Evolutionary conservation across 805 yeast species (phyloP), one percentile per base, ranked within the genome.

Genomic region (Candida incommunis): DNA sequence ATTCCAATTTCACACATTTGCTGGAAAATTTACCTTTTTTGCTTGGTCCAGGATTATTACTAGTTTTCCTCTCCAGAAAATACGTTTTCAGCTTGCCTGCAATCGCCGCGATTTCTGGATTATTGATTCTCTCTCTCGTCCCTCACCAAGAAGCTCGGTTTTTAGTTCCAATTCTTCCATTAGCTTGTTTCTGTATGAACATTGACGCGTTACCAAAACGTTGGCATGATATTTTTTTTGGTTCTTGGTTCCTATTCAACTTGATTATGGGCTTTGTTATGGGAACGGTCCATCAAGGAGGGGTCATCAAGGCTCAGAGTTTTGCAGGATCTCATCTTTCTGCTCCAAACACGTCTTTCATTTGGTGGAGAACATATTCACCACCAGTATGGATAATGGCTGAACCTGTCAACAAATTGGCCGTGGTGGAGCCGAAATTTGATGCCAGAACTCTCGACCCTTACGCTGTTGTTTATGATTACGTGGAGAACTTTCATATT

Each of bases 111-210:
- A 46, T 74, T 2, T 76, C 95, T 3, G 94, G 87, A 0, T 23
- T 84, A 1, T 3, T 67, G 0, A 45, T 75, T 2, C 65, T 92
- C 23, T 85, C 96, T 0, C 2, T 76, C 0, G 70, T 86, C 21
- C 94, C 94, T 15, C 99, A 92, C 60, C 99, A 92, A 60, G 99
- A 92, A 58, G 68, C 86, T n/a, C 67, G 99, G 44, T 92, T 92
- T 58, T 62, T 94, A 40, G 58, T 78, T 0, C 97, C 98, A 0
- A 56, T 81, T 20, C 65, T 82, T 1, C 96, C 98, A 0, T 63
- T 88, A 9, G 56, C 76, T 5, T 72, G 79, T 48, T 69, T 78
- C 15, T 74, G 83, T 46, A 65, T 76, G 45, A 76, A 71, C 50
- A 63, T 76, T 47, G 65, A 66, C 25, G 57, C 55, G 16, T 45